Percentiles rank a stretch among this genome's conserved stretches.
These are phyloP conservation scores for Rubia yunnanensis DNA, from an alignment of 257 asterid genomes.

Conservation along the genomic window DNA sequence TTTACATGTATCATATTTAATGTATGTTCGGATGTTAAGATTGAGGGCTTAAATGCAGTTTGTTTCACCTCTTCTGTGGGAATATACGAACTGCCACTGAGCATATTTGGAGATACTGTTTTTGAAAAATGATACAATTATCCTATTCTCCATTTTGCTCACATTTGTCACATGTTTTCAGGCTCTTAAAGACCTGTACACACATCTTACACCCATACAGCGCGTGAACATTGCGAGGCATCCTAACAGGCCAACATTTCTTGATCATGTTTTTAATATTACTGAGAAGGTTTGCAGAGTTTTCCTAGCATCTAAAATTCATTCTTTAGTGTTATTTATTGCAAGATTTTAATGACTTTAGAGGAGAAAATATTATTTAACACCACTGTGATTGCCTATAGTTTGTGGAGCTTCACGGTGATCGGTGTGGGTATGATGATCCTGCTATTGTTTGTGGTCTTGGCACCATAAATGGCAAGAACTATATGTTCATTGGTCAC, in stretches of 20 bases:
- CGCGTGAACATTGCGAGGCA: conserved; percentile 80
- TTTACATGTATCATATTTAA: conserved; percentile 47
- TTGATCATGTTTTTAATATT: conserved; percentile 78
- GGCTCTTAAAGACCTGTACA: conserved; percentile 77
- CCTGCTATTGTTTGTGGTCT: conserved; percentile 87
- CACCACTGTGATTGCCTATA: conserved; percentile 14
- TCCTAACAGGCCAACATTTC: conserved; percentile 87
- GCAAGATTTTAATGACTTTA: background rate
- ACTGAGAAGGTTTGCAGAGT: conserved; percentile 60
- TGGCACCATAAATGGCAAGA: conserved; percentile 73
- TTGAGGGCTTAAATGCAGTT: background rate
- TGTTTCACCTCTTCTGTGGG: background rate
- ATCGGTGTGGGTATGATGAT: conserved; percentile 86
- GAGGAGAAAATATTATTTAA: background rate
- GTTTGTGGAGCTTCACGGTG: conserved; percentile 97
- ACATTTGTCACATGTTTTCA: conserved; percentile 26
- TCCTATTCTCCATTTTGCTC: conserved; percentile 5
- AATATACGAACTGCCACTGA: background rate
- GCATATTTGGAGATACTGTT: background rate
- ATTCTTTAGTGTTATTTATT: background rate
- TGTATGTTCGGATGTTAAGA: background rate
- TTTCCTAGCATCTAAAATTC: conserved; percentile 12
- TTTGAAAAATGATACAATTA: background rate
- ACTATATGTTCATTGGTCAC: conserved; percentile 90
- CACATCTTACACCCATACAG: conserved; percentile 69